Conservation (phyloP, 441 rosid species). For the Adansonia grandidieri region DNA sequence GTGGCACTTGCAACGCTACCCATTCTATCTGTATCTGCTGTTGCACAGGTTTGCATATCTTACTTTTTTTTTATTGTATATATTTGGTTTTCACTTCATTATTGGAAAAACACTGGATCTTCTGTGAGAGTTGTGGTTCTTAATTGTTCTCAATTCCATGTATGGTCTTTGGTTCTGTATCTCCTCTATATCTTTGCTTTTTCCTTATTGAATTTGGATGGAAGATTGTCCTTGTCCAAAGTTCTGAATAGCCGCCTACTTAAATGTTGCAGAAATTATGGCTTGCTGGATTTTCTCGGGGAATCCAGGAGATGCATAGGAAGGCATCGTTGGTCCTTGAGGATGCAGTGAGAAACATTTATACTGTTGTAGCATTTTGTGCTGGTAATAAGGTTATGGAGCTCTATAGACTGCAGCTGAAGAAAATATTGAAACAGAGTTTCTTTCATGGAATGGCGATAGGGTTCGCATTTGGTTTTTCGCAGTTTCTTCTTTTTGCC, state of each 20-base stretch:
- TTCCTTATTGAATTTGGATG: slow-evolving; percentile 21
- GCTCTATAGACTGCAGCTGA: slow-evolving; percentile 83
- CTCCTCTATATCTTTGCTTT: slow-evolving; percentile 7
- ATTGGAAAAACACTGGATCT: slow-evolving; percentile 14
- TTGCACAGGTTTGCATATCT: slow-evolving; percentile 84
- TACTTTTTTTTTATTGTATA: slow-evolving; percentile 22
- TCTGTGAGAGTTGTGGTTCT: slow-evolving; percentile 1
- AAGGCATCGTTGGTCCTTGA: slow-evolving; percentile 99
- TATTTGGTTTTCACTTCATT: not conserved
- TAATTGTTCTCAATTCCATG: slow-evolving; percentile 8
- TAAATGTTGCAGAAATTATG: slow-evolving; percentile 80
- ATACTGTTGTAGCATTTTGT: slow-evolving; percentile 98
- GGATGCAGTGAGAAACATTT: slow-evolving; percentile 97
- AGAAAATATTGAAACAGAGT: slow-evolving; percentile 82
- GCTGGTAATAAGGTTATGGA: slow-evolving; percentile 99
- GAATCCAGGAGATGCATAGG: slow-evolving; percentile 99
- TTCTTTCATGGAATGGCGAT: slow-evolving; percentile 87
- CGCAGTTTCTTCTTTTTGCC: slow-evolving; percentile 99
- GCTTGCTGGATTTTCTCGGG: slow-evolving; percentile 99
- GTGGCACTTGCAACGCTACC: slow-evolving; percentile 96
- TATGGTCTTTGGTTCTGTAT: slow-evolving; percentile 3
- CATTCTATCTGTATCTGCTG: slow-evolving; percentile 80
- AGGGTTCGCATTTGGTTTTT: slow-evolving; percentile 96
- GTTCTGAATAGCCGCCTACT: slow-evolving; percentile 15
- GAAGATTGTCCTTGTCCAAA: not conserved